Evolutionary conservation across 1,284 basidiomycete species (phyloP).

Genomic region (Malassezia equina): DNA sequence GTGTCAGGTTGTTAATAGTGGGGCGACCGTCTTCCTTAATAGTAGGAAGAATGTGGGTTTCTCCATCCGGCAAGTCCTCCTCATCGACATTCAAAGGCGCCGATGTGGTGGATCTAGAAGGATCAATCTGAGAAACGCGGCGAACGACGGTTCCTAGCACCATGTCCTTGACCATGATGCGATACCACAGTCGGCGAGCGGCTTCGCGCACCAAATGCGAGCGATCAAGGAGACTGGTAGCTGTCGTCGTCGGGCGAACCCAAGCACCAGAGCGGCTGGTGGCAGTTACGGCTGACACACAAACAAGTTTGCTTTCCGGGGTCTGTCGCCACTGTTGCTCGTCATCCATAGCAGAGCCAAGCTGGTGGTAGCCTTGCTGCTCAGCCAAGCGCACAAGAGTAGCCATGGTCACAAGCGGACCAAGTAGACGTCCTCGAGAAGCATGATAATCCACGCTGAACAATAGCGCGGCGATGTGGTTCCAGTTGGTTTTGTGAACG

Average conservation of each 20-base stretch:
- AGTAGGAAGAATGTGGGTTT: slow-evolving; percentile 11
- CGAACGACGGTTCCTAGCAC: slow-evolving; percentile 19
- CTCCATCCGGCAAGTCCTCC: slow-evolving; percentile 18
- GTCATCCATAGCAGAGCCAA: slow-evolving; percentile 25
- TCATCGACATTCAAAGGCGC: slow-evolving; percentile 35
- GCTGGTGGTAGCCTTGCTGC: slow-evolving; percentile 23
- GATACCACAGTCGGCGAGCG: slow-evolving; percentile 26
- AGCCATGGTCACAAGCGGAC: slow-evolving; percentile 14
- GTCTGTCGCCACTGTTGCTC: slow-evolving; percentile 19
- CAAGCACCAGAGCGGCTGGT: background rate
- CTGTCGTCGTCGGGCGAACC: slow-evolving; percentile 12
- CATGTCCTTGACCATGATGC: slow-evolving; percentile 12
- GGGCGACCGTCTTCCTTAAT: slow-evolving; percentile 15
- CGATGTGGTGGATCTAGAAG: slow-evolving; percentile 21
- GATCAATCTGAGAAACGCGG: slow-evolving; percentile 16
- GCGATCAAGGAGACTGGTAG: slow-evolving; percentile 27
- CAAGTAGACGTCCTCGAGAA: slow-evolving; percentile 11
- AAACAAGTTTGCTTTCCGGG: slow-evolving; percentile 21
- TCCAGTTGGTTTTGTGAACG: slow-evolving; percentile 30
- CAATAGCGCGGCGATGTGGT: slow-evolving; percentile 27
- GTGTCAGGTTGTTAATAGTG: slow-evolving; percentile 27
- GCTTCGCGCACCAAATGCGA: slow-evolving; percentile 38
- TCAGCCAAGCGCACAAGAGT: slow-evolving; percentile 18
- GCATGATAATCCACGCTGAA: slow-evolving; percentile 20
- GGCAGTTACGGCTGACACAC: slow-evolving; percentile 19